Evolutionary conservation across 495 filamentous ascomycete species (phyloP), one percentile per base, ranked within the genome.

Genomic region (Cetradonia linearis): DNA sequence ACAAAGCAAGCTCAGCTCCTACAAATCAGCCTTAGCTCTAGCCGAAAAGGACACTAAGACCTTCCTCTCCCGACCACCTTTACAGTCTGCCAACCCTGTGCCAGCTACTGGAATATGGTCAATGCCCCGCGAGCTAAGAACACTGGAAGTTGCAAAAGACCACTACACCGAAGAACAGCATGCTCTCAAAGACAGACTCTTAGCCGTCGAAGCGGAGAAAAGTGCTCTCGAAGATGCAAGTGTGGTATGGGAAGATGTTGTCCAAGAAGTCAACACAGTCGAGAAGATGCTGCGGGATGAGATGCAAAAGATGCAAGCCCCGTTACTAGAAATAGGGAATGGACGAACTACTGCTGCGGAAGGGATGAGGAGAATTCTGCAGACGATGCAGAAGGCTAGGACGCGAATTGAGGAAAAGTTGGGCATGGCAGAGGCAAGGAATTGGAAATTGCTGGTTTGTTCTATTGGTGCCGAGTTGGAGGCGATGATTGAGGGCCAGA

Each of bases 381-480:
- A 70, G 13, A 74, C 81, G 53, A 67, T 84, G 55, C 62, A 69
- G 28, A 66, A 70, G 55, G 76, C 73, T 2, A 72, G 77, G 7
- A 65, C 70, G 6, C 62, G 62, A n/a, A 61, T 80, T 42, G 71
- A 74, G 60, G 56, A 65, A 0, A 58, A 74, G 44, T 55, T 80
- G 61, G 69, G 73, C 18, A 52, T 73, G 33, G 74, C 76, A n/a
- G 73, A 78, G 38, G 65, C 65, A 5, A 80, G 79, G 58, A 80
- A 83, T 8, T 98, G 93, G 93, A 96, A 88, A 44, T 72, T 97
- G 30, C 76, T 98, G 28, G 81, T 96, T 27, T 92, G 86, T 60
- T 91, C 88, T 60, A 84, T 96, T 61, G 86, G 90, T 5, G 89
- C 93, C 1, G 93, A 98, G 66, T 69, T 95, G 5, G 87, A 92